These are phyloP conservation scores for Alternaria triticina DNA, from an alignment of 2,329 filamentous ascomycete species.

Conservation along the genomic window DNA sequence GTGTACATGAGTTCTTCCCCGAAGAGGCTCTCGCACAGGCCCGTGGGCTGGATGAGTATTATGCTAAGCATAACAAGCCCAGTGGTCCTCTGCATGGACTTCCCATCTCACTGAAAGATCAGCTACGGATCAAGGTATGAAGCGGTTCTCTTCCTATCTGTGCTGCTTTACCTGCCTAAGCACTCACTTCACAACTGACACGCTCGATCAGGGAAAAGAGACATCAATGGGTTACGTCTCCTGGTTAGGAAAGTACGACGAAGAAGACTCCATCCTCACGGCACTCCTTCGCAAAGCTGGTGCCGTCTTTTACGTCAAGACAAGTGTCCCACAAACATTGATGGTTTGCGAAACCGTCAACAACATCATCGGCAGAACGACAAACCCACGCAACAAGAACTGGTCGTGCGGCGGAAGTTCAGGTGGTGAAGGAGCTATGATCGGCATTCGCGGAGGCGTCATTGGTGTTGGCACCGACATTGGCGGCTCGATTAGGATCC, in stretches of 20 bases:
- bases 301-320: conserved; percentile 60
- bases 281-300: neutral
- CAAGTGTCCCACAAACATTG: conserved; percentile 61
- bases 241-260: conserved; percentile 38
- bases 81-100: conserved; percentile 52
- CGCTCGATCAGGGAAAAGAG: conserved; percentile 38
- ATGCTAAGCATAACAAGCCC: conserved; percentile 28
- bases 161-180: neutral
- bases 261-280: neutral
- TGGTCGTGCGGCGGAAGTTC: conserved; percentile 61
- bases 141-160: too few species aligned
- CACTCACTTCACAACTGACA: neutral
- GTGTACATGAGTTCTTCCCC: conserved; percentile 53
- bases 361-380: conserved; percentile 59
- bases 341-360: conserved; percentile 60
- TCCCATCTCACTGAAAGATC: conserved; percentile 53
- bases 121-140: conserved; percentile 48
- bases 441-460: conserved; percentile 59
- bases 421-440: conserved; percentile 63
- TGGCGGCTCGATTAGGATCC: conserved; percentile 62
- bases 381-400: conserved; percentile 60
- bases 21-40: conserved; percentile 48
- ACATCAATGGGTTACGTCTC: conserved; percentile 62
- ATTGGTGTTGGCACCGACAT: conserved; percentile 64
- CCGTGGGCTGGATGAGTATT: conserved; percentile 46